Evolutionary conservation across 805 yeast genomes (phyloP).

Genomic region (Aciculoconidium aculeatum): DNA sequence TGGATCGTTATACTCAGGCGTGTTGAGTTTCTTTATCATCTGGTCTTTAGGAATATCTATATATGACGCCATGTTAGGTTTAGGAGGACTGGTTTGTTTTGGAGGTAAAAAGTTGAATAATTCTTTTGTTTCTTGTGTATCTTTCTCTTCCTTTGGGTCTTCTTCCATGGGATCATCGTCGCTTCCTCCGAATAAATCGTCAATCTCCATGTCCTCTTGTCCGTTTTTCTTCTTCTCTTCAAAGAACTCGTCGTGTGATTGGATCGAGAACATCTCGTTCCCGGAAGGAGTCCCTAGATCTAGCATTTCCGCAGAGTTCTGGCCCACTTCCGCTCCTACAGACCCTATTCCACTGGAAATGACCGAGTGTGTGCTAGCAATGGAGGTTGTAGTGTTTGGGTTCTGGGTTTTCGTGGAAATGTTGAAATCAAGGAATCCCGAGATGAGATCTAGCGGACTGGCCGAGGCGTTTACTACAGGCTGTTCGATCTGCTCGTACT

Average conservation of each 20-base stretch:
- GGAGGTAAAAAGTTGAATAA: conserved; percentile 2
- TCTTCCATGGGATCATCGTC: conserved; percentile 14
- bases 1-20: conserved; percentile 66
- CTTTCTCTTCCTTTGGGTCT: conserved; percentile 5
- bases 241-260: conserved; percentile 2
- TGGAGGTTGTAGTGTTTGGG: conserved; percentile 8
- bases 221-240: conserved; percentile 6
- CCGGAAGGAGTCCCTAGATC: conserved; percentile 10
- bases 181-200: conserved; percentile 29
- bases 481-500: conserved; percentile 9
- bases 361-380: too few species aligned
- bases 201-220: conserved; percentile 22
- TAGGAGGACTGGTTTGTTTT: background rate
- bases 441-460: conserved; percentile 30
- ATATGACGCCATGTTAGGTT: conserved; percentile 11
- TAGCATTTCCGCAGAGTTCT: conserved; percentile 9
- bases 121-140: conserved; percentile 2
- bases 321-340: conserved; percentile 9
- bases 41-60: conserved; percentile 55
- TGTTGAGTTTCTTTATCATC: conserved; percentile 36
- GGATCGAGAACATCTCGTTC: conserved; percentile 10
- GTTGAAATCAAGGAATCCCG: conserved; percentile 31
- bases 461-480: background rate
- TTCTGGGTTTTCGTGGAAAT: conserved; percentile 11
- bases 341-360: conserved; percentile 8